Evolutionary conservation across 2,329 filamentous ascomycete species (phyloP), one percentile per base, ranked within the genome.

Genomic region (Massarina eburnea): DNA sequence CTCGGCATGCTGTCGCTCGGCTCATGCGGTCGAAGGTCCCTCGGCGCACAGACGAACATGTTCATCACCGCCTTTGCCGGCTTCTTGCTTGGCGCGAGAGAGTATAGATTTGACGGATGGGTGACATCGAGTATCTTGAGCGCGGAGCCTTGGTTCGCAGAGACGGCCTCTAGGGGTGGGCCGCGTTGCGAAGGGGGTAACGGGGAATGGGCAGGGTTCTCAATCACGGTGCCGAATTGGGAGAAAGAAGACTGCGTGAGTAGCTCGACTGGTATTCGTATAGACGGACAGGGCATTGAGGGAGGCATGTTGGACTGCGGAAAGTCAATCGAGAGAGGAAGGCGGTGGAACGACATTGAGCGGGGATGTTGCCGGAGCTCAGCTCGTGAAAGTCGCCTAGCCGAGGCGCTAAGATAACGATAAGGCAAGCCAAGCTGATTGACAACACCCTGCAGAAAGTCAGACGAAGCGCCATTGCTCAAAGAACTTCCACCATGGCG

Each of bases 81-180:
- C 54, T 70, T 74, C 37, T 78, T 71, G 64, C 81, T 87, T 2
- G 84, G 82, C 0, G 84, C 80, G 46, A 81, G 75, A n/a, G 68
- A 64, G 68, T 96, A 95, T 49, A 84, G 78, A 68, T 95, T 82
- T 24, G 76, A 74, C 57, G 92, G 78, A 34, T 80, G 78, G n/a
- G 89, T 89, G 51, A 95, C 84, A 62, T 89, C 80, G 50, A 85
- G 80, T 71, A 94, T 95, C 70, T 95, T 95, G 62, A 92, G 83
- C 14, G 94, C 92, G 18, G 85, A 86, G 61, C 89, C 89, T 75
- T 97, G 91, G 76, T 97, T 97, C 36, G 81, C 81, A 37, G 84
- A 81, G 3, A 82, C 77, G 24, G 58, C 57, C 4, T 84, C 51
- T 35, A 63, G 63, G 57, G 67, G 55, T 70, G 71, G 43, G 73